Evolutionary conservation across 805 yeast genomes (phyloP), one percentile per base, ranked within the genome.

Genomic region (Metschnikowia matae): DNA sequence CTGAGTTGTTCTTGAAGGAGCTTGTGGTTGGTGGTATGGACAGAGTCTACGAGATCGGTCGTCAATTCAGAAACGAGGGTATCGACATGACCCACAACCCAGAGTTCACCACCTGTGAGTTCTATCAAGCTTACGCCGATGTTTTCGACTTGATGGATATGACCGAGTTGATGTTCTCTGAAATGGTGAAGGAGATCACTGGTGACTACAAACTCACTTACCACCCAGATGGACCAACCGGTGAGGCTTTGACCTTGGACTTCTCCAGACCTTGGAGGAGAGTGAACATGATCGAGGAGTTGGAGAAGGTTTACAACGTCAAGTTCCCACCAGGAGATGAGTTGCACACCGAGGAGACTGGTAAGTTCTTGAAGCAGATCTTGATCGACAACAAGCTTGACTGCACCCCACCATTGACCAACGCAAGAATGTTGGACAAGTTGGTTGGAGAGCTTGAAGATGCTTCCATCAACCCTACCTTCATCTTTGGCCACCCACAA

Each of bases 81-180:
- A 91, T 92, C 57, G 99, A 92, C 73, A 83, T 88, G 92, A 92
- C 97, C 57, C 99, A 92, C 74, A 92, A 92, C 81, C 98, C 98
- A 51, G 99, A 92, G 77, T 92, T 92, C 77, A 92, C 98, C 64
- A 91, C 98, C 53, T 92, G 98, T 81, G 99, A 92, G 77, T 92
- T 92, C 74, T 92, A 92, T 73, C 92, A 90, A 79, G 97, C 98
- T 40, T 92, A 89, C 63, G 97, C 97, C 52, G 97, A 92, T 73
- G 96, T 91, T 47, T 89, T 89, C 67, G 97, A 94, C 68, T 80
- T 92, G 64, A 92, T 92, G 97, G 87, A 85, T 63, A 85, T 82
- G 85, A 92, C 98, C 55, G 99, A 92, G 75, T 67, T 87, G 62
- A 77, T 92, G 77, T 85, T 94, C 74, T 87, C 96, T 43, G 98